These are phyloP conservation scores for Clitocybe nebularis DNA, from an alignment of 1,284 basidiomycete genomes.

Conservation along the genomic window DNA sequence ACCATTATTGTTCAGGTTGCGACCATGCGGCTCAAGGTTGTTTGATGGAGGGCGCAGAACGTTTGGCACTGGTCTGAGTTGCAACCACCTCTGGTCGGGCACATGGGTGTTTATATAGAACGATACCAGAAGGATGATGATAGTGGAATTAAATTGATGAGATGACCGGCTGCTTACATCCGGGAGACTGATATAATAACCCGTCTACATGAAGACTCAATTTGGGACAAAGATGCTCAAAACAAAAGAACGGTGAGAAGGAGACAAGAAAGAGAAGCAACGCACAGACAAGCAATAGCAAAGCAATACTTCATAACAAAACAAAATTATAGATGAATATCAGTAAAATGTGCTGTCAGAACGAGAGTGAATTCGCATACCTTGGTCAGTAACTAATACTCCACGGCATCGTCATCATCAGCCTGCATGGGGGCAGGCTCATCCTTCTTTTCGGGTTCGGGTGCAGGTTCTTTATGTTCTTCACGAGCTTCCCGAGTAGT, in stretches of 20 bases:
- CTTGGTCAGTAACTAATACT: conserved; percentile 30
- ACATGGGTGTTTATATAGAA: too few species aligned
- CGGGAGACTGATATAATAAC: conserved; percentile 8
- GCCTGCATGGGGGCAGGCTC: conserved; percentile 42
- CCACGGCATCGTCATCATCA: conserved; percentile 42
- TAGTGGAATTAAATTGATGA: too few species aligned
- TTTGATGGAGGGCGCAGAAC: too few species aligned
- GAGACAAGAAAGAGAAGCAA: conserved; percentile 17
- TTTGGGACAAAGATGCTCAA: conserved; percentile 4
- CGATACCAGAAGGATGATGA: not conserved
- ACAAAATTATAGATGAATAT: too few species aligned
- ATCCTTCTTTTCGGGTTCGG: conserved; percentile 38
- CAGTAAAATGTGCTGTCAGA: too few species aligned
- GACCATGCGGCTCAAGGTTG: too few species aligned
- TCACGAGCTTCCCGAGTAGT: conserved; percentile 28
- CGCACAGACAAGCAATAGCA: conserved; percentile 19
- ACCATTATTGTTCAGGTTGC: too few species aligned
- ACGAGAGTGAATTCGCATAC: not conserved
- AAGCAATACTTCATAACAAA: conserved; percentile 13
- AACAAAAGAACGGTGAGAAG: conserved; percentile 13
- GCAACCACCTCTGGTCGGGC: too few species aligned
- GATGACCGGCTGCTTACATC: conserved; percentile 15
- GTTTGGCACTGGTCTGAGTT: too few species aligned
- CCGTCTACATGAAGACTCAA: conserved; percentile 2
- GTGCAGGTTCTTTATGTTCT: conserved; percentile 30